These are phyloP conservation scores for Ceratobasidium sp. DNA, from an alignment of 1,284 basidiomycete species.

Conservation along the genomic window DNA sequence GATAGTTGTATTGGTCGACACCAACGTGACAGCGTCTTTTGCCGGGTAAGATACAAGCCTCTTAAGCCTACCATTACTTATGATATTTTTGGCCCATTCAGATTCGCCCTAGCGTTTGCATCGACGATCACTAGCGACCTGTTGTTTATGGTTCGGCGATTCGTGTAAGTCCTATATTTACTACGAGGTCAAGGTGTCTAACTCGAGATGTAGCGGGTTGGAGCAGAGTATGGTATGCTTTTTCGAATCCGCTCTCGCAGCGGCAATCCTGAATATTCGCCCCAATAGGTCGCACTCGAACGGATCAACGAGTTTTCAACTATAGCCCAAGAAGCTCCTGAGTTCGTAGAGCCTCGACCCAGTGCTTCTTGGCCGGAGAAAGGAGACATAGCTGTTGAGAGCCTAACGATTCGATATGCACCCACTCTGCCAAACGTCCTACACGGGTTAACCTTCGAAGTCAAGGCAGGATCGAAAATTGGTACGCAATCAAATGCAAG, in stretches of 20 bases:
- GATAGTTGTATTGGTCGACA: slow-evolving; percentile 70
- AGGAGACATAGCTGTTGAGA: slow-evolving; percentile 80
- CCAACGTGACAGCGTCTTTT: slow-evolving; percentile 76
- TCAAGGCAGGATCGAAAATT: slow-evolving; percentile 68
- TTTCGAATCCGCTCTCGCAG: background rate
- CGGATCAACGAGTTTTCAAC: slow-evolving; percentile 92
- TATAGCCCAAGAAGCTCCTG: slow-evolving; percentile 77
- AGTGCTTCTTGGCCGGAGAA: slow-evolving; percentile 80
- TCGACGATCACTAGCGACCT: slow-evolving; percentile 78
- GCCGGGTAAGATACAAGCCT: slow-evolving; percentile 61
- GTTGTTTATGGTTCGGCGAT: slow-evolving; percentile 56
- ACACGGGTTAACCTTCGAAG: slow-evolving; percentile 81
- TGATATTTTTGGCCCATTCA: background rate
- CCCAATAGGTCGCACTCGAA: slow-evolving; percentile 81
- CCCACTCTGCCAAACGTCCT: slow-evolving; percentile 82
- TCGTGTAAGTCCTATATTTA: slow-evolving; percentile 41
- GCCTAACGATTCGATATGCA: slow-evolving; percentile 88
- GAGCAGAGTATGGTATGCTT: slow-evolving; percentile 88
- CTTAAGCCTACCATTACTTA: slow-evolving; percentile 26
- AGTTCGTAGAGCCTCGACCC: slow-evolving; percentile 88
- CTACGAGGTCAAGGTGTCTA: background rate
- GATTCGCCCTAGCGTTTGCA: slow-evolving; percentile 84
- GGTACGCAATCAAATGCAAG: slow-evolving; percentile 3
- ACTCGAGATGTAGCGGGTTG: slow-evolving; percentile 59
- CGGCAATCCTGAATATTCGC: slow-evolving; percentile 8